Evolutionary conservation across 129 eudicot genomes (phyloP), one percentile per base, ranked within the genome.

Genomic region (Flaveria robusta): DNA sequence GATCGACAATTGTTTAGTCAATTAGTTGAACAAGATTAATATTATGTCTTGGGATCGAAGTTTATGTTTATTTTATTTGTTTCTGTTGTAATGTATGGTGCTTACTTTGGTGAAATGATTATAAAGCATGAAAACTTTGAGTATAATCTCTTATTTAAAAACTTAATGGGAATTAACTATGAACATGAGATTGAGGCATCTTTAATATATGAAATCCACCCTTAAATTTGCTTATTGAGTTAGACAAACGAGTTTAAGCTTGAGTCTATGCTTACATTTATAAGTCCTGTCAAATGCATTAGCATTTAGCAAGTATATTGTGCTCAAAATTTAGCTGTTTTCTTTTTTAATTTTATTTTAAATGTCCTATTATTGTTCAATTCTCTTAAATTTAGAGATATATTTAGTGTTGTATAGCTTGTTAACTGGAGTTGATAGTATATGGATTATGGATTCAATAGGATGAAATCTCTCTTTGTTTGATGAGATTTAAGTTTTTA

Each of bases 1-100:
- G 43, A 76, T 72, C 41, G 15, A 23, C 13, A 43, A 42, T 77
- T 68, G 75, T 54, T 77, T 68, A 77, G 56, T 68, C 23, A 24
- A 20, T 59, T 70, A 27, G 75, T 46, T n/a, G 24, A 68, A 54
- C 5, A 54, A 42, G 81, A 45, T 78, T 46, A 29, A 47, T 49
- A 20, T 78, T 70, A 59, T 77, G 45, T 77, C n/a, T 69, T 34
- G 39, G 39, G 39, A 34, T 34, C 39, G 39, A 34, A 27, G 81
- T 43, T 69, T 27, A 2, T 11, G 56, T 55, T 68, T 55, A 39
- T 54, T 68, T 70, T 26, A 18, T 62, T 9, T 27, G 47, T 3
- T 69, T 68, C 39, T 77, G 51, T 46, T 66, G 7, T 77, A 34
- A 69, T 77, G 55, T 70, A 19, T 68, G 13, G 29, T 77, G 70